Evolutionary conservation across 2,329 filamentous ascomycete species (phyloP).

Genomic region (Gliomastix tumulicola): DNA sequence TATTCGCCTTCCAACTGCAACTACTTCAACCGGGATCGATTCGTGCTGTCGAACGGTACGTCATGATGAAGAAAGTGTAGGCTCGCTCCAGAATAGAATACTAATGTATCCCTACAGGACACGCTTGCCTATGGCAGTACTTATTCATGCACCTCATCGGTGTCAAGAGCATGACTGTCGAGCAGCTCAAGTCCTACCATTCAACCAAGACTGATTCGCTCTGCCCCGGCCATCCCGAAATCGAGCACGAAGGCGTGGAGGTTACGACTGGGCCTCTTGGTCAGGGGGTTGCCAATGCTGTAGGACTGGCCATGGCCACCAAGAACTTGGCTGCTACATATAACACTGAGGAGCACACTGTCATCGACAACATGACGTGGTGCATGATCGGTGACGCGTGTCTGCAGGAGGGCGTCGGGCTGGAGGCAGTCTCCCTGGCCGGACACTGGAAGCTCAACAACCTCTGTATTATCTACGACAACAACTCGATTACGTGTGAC

Average conservation of each 20-base stretch:
- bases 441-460: constrained; percentile 50
- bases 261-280: constrained; percentile 54
- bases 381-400: constrained; percentile 54
- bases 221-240: constrained; percentile 51
- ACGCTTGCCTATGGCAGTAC: constrained; percentile 49
- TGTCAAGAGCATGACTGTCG: constrained; percentile 47
- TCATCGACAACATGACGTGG: constrained; percentile 45
- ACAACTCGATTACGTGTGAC: constrained; percentile 54
- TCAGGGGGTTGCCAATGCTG: constrained; percentile 53
- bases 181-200: constrained; percentile 49
- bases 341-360: constrained; percentile 38
- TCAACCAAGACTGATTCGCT: constrained; percentile 33
- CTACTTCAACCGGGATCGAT: constrained; percentile 56
- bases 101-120: no score
- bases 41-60: constrained; percentile 51
- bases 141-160: constrained; percentile 44
- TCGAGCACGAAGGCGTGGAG: constrained; percentile 49
- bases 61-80: no score
- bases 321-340: constrained; percentile 48
- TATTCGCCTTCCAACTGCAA: constrained; percentile 46
- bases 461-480: constrained; percentile 51
- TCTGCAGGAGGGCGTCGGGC: constrained; percentile 48
- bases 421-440: constrained; percentile 50
- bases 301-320: constrained; percentile 49
- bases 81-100: no score